Evolutionary conservation across 2,329 filamentous ascomycete species (phyloP).

Genomic region (Monosporascus sp.): DNA sequence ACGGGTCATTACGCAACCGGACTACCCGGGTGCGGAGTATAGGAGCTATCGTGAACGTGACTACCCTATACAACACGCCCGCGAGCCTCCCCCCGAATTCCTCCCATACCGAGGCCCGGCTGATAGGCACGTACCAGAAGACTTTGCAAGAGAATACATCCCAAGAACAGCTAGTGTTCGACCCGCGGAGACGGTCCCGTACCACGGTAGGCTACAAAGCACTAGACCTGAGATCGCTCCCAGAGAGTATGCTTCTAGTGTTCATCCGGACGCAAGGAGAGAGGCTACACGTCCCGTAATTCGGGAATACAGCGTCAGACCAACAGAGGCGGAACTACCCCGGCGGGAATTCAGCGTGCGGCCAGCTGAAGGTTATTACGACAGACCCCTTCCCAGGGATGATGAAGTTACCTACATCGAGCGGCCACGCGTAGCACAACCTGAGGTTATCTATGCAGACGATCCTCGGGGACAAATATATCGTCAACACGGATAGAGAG

Average conservation of each 20-base stretch:
- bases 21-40: slow-evolving; percentile 47
- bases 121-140: slow-evolving; percentile 38
- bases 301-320: slow-evolving; percentile 28
- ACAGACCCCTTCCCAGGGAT: slow-evolving; percentile 26
- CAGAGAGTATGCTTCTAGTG: slow-evolving; percentile 43
- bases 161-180: slow-evolving; percentile 53
- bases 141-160: slow-evolving; percentile 47
- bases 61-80: slow-evolving; percentile 46
- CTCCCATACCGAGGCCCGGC: slow-evolving; percentile 39
- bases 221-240: slow-evolving; percentile 33
- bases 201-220: slow-evolving; percentile 41
- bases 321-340: slow-evolving; percentile 25
- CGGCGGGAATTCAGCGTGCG: slow-evolving; percentile 36
- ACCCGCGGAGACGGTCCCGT: slow-evolving; percentile 41
- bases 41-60: slow-evolving; percentile 53
- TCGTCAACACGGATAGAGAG: slow-evolving; percentile 8
- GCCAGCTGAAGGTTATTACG: slow-evolving; percentile 40
- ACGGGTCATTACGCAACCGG: slow-evolving; percentile 58
- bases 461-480: slow-evolving; percentile 26
- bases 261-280: slow-evolving; percentile 32
- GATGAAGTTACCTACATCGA: slow-evolving; percentile 42
- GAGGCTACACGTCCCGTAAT: slow-evolving; percentile 22
- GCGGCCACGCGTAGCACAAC: slow-evolving; percentile 33
- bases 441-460: slow-evolving; percentile 42
- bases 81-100: slow-evolving; percentile 38